Evolutionary conservation across 805 yeast genomes (phyloP).

Genomic region (Spathaspora gorwiae): DNA sequence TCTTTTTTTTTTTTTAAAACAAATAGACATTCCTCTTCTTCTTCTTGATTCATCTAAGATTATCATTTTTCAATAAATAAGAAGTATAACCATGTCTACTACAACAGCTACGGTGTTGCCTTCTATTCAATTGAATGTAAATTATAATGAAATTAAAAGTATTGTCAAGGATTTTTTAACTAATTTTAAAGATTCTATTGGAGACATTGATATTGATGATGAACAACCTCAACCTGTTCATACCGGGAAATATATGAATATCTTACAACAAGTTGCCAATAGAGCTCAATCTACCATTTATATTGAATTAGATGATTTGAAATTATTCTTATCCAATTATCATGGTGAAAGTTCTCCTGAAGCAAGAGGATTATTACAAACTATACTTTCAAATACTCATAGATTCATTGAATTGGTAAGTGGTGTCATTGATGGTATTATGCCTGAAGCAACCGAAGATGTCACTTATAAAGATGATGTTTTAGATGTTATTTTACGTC

Average conservation of each 20-base stretch:
- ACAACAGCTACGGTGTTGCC: constrained; percentile 42
- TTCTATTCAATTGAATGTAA: constrained; percentile 63
- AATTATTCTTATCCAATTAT: constrained; percentile 43
- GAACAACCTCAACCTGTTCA: constrained; percentile 7
- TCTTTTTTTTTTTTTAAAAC: neutral
- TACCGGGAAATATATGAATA: constrained; percentile 64
- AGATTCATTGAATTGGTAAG: constrained; percentile 78
- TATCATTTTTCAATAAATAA: too few relatives aligned
- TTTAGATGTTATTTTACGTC: constrained; percentile 86
- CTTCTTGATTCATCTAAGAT: neutral
- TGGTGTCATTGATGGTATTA: constrained; percentile 66
- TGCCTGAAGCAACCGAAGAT: constrained; percentile 85
- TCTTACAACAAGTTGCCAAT: constrained; percentile 78
- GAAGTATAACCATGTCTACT: constrained; percentile 14
- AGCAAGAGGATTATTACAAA: constrained; percentile 7
- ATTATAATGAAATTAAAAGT: constrained; percentile 61
- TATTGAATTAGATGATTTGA: constrained; percentile 82
- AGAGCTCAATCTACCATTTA: constrained; percentile 66
- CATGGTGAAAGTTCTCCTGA: constrained; percentile 7
- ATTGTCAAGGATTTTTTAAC: constrained; percentile 61
- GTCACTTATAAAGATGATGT: constrained; percentile 83
- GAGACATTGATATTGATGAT: constrained; percentile 16
- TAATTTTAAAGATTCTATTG: constrained; percentile 34
- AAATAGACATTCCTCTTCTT: neutral
- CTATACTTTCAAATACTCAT: constrained; percentile 65